These are phyloP conservation scores for Mycoemilia scoparia DNA, from an alignment of 192 early-diverging fungal species.

Conservation along the genomic window DNA sequence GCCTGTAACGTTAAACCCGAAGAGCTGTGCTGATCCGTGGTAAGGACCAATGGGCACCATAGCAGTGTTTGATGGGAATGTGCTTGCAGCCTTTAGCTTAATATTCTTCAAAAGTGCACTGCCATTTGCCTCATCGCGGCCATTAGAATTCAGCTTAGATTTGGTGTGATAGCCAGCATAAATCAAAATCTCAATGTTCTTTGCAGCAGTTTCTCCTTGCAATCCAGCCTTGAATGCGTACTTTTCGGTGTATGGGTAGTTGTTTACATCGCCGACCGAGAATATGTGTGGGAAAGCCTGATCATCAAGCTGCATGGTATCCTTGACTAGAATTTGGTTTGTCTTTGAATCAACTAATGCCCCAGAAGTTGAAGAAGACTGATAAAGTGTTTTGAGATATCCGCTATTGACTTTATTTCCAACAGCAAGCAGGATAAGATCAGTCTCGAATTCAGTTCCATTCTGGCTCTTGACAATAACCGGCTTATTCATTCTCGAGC, in stretches of 20 bases:
- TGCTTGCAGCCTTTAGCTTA: too few species aligned
- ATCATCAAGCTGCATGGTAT: slow-evolving; percentile 31
- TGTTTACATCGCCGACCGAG: slow-evolving; percentile 32
- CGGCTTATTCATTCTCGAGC: slow-evolving; percentile 4
- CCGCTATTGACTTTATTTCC: slow-evolving; percentile 29
- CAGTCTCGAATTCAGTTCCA: slow-evolving; percentile 30
- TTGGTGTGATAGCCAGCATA: slow-evolving; percentile 11
- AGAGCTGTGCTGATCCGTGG: slow-evolving; percentile 13
- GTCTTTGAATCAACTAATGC: slow-evolving; percentile 1
- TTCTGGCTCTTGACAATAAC: slow-evolving; percentile 17
- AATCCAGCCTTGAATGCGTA: slow-evolving; percentile 28
- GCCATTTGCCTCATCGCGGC: slow-evolving; percentile 12
- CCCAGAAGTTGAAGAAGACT: slow-evolving; percentile 9
- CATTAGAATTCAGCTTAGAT: slow-evolving; percentile 1
- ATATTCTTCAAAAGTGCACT: slow-evolving; percentile 14
- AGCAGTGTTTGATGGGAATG: too few species aligned
- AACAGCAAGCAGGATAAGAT: slow-evolving; percentile 33
- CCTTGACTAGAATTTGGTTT: slow-evolving; percentile 25
- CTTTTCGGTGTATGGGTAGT: slow-evolving; percentile 20
- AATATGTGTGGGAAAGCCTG: slow-evolving; percentile 31
- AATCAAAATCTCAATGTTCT: slow-evolving; percentile 14
- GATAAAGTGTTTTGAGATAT: slow-evolving; percentile 24
- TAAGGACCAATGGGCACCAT: slow-evolving; percentile 21
- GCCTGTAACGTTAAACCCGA: too few species aligned
- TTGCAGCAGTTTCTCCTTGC: slow-evolving; percentile 19